phyloP scores from a whole-genome alignment of 1,139 yeast species.

The Arxiozyma telluris region DNA sequence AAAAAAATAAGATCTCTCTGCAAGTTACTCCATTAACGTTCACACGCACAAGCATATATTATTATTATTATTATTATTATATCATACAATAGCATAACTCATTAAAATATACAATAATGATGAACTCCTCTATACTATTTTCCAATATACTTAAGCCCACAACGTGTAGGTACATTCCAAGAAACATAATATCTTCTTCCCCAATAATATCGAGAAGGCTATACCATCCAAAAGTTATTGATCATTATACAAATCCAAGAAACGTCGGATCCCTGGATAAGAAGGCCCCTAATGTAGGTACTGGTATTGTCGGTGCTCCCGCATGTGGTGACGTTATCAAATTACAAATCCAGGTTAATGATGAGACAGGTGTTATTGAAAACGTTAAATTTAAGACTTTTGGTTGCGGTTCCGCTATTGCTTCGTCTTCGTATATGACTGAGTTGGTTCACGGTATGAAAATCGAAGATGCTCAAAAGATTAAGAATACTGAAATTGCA shows the following conservation, averaged over 20 bases:
- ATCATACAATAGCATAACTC: too few relatives aligned
- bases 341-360: slow-evolving; percentile 87
- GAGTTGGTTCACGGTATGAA: slow-evolving; percentile 94
- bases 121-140: neutral
- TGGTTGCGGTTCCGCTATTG: slow-evolving; percentile 98
- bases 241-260: slow-evolving; percentile 93
- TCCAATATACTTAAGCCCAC: neutral
- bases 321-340: slow-evolving; percentile 99
- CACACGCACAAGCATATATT: neutral
- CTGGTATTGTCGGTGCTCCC: slow-evolving; percentile 97
- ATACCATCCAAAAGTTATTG: slow-evolving; percentile 74
- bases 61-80: too few relatives aligned
- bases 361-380: slow-evolving; percentile 78
- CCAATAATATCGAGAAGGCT: slow-evolving; percentile 5
- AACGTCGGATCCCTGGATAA: slow-evolving; percentile 92
- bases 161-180: neutral
- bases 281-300: slow-evolving; percentile 72
- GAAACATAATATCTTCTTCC: neutral
- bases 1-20: too few relatives aligned
- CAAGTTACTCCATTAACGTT: too few relatives aligned
- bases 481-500: slow-evolving; percentile 87
- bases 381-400: slow-evolving; percentile 97
- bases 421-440: slow-evolving; percentile 89
- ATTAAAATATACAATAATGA: too few relatives aligned
- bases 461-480: slow-evolving; percentile 83